Evolutionary conservation across 2,329 filamentous ascomycete species (phyloP).

Genomic region (Paraphoma sp.): DNA sequence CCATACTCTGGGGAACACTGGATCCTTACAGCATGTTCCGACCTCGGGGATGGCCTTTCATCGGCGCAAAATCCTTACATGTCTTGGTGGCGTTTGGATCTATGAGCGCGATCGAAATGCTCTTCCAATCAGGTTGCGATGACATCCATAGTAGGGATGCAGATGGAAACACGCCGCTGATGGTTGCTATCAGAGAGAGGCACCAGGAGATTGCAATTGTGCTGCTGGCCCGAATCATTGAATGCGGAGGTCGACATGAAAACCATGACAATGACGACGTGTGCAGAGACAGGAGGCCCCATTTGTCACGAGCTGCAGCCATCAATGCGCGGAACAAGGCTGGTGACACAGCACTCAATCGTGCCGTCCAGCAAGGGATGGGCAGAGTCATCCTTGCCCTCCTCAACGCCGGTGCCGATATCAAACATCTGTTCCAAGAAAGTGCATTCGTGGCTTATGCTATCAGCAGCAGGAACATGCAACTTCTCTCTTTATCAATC

Average conservation of each 20-base stretch:
- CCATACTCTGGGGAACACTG: conserved; percentile 7
- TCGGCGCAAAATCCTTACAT: conserved; percentile 12
- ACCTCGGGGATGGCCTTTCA: conserved; percentile 15
- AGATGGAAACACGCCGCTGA: conserved; percentile 13
- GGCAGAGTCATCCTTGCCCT: conserved; percentile 5
- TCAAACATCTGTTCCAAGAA: conserved; percentile 6
- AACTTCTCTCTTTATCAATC: conserved; percentile 5
- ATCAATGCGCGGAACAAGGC: conserved; percentile 12
- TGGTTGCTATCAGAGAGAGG: conserved; percentile 12
- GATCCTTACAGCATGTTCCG: conserved; percentile 10
- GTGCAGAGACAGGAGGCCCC: neutral
- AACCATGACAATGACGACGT: neutral
- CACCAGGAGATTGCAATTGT: conserved; percentile 14
- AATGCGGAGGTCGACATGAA: neutral
- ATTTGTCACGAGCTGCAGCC: neutral
- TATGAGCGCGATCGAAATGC: conserved; percentile 8
- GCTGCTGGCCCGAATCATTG: neutral
- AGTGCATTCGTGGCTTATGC: conserved; percentile 1
- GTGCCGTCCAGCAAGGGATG: conserved; percentile 7
- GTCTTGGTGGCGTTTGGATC: conserved; percentile 11
- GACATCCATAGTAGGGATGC: conserved; percentile 10
- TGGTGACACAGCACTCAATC: conserved; percentile 12
- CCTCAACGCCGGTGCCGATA: conserved; percentile 6
- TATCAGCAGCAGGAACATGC: conserved; percentile 5
- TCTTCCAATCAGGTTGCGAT: neutral